A percentile compares a stretch with the other conserved stretches of the same genome.
Conservation (phyloP, 129 eudicot species). For the Flaveria trinervia region DNA sequence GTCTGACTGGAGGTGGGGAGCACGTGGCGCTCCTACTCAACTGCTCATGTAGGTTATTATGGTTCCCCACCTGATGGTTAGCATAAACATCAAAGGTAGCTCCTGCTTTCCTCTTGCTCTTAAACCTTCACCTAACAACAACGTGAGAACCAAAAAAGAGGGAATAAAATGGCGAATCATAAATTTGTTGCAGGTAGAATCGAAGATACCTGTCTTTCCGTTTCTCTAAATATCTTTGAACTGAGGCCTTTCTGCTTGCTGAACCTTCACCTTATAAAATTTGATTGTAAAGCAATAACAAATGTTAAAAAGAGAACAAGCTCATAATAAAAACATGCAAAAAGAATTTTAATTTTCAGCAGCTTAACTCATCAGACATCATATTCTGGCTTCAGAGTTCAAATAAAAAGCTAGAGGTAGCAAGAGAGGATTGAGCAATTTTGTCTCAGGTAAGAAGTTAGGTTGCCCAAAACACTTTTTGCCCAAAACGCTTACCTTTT, state of each 20-base stretch:
- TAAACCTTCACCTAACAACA: conserved; percentile 90
- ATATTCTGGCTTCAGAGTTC: conserved; percentile 9
- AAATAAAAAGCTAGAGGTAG: neutral
- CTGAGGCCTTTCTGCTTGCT: conserved; percentile 80
- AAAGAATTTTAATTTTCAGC: neutral
- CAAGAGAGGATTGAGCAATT: neutral
- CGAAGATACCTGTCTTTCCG: conserved; percentile 67
- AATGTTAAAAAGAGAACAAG: neutral
- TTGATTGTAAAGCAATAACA: neutral
- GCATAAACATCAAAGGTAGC: conserved; percentile 49
- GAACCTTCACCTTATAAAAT: conserved; percentile 51
- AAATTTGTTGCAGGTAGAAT: conserved; percentile 3
- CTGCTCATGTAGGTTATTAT: conserved; percentile 40
- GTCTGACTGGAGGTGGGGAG: conserved; percentile 59
- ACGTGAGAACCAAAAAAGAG: conserved; percentile 45
- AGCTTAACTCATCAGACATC: conserved; percentile 8
- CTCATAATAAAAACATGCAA: neutral
- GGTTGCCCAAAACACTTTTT: neutral
- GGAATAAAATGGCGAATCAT: conserved; percentile 7
- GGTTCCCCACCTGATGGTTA: conserved; percentile 58
- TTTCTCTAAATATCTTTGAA: conserved; percentile 87
- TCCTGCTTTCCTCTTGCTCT: conserved; percentile 81
- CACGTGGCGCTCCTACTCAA: conserved; percentile 49
- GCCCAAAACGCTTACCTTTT: neutral
- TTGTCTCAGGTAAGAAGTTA: neutral